Base-by-base conservation (phyloP, 306 rosid genomes). In the Malus asiatica region DNA sequence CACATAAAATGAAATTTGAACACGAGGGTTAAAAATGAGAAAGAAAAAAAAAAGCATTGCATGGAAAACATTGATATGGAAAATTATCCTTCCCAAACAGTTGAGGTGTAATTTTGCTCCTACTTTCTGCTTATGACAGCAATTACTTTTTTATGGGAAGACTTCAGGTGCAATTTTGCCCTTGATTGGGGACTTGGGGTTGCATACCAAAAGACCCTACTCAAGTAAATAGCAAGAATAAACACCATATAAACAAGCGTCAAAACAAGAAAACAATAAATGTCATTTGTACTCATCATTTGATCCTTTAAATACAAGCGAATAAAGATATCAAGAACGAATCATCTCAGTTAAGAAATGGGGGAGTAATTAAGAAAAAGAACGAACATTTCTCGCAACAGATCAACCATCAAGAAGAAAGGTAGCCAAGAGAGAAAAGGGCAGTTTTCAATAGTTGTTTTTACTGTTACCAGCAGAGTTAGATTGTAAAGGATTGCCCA, bases 121-220 rank as follows among this genome's bases (percentile, higher is more conserved):
- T 33, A 33, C 35, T 33, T 33, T 33, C 8, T 51, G 15, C 6
- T 15, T 13, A 13, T 51, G 35, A 33, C 57, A 1, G 15, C 5
- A 16, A 51, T 16, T 51, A 1, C n/a, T 51, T 51, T 16, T 16
- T 13, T 13, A 51, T 19, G 38, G 6, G 38, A 33, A 33, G 7
- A 33, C 38, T 5, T 33, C 38, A 33, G 38, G 38, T 33, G 38
- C 38, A 33, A 33, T 33, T 33, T 33, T 33, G 95, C 77, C 90
- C 72, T 15, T 79, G 89, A 81, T 83, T 91, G 73, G 76, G 85
- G 72, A 77, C 82, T 80, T 85, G 95, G 64, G 90, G 19, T 82
- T 65, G 96, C 84, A 85, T 78, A 80, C 72, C 63, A n/a, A 85
- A 86, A 44, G 84, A 76, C 72, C 91, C 97, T 90, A 75, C 68